Percentiles rank a stretch among this genome's conserved stretches.
Conservation (phyloP, 2,329 filamentous ascomycete genomes). For the Botryotinia convoluta region DNA sequence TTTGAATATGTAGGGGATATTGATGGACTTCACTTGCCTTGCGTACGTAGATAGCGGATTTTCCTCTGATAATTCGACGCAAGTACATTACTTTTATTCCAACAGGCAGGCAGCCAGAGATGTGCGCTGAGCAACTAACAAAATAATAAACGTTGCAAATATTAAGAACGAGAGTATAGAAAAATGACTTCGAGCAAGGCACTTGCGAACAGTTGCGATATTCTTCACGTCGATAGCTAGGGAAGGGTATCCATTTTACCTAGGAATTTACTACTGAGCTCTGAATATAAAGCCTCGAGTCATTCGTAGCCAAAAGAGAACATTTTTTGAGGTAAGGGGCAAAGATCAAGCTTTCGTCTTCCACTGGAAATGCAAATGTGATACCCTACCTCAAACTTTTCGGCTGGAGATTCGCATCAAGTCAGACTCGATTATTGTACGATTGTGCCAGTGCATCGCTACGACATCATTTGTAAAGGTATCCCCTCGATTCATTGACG, state of each 20-base stretch:
- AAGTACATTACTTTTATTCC: not conserved
- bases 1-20: not conserved
- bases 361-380: not conserved
- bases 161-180: not conserved
- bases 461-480: constrained; percentile 12
- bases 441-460: not conserved
- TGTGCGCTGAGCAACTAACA: not conserved
- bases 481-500: constrained; percentile 16
- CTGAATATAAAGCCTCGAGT: not conserved
- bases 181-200: not conserved
- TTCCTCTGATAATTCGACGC: not conserved
- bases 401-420: not conserved
- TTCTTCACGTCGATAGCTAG: not conserved
- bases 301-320: not conserved
- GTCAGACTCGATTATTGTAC: not conserved
- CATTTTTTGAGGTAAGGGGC: not conserved
- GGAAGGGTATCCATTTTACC: not conserved
- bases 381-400: not conserved
- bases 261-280: not conserved
- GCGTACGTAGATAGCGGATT: not conserved
- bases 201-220: not conserved
- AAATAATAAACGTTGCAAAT: not conserved
- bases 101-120: not conserved
- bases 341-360: not conserved
- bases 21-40: not conserved